A percentile compares a stretch with the other conserved stretches of the same genome.
Evolutionary conservation across 306 rosid genomes (phyloP).

Genomic region (Castanea mollissima): DNA sequence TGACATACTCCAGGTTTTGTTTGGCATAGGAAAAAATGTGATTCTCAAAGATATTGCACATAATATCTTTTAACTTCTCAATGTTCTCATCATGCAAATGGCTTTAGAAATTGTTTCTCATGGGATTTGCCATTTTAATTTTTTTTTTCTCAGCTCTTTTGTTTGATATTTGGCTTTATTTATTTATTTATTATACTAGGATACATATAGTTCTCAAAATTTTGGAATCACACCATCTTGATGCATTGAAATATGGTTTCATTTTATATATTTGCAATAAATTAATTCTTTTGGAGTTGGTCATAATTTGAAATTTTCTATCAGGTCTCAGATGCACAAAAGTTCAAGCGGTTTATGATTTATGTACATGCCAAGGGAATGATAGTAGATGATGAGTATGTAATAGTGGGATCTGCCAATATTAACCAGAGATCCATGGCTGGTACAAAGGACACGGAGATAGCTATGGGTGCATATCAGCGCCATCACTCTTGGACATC

Average conservation of each 20-base stretch:
- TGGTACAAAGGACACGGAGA: slow-evolving; percentile 94
- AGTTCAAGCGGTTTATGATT: slow-evolving; percentile 70
- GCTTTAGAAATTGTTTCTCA: background rate
- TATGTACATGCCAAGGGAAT: slow-evolving; percentile 97
- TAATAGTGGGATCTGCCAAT: slow-evolving; percentile 89
- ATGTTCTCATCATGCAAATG: too few relatives aligned
- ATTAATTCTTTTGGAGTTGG: slow-evolving; percentile 2
- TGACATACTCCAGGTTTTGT: too few relatives aligned
- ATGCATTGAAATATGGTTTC: background rate
- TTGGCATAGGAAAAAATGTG: too few relatives aligned
- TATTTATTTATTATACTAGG: background rate
- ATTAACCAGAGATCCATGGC: slow-evolving; percentile 98
- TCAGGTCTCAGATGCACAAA: slow-evolving; percentile 51
- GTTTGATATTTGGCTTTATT: background rate
- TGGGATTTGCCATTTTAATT: background rate
- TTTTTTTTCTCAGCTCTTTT: background rate
- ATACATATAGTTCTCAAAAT: background rate
- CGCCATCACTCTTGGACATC: slow-evolving; percentile 77
- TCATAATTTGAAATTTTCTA: slow-evolving; percentile 14
- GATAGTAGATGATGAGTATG: slow-evolving; percentile 87
- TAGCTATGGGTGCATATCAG: slow-evolving; percentile 96
- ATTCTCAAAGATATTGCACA: background rate
- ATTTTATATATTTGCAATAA: background rate
- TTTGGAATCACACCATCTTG: background rate
- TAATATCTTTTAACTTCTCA: too few relatives aligned